Evolutionary conservation across 352 stramenopile species (phyloP).

Genomic region (Phytophthora colocasiae): DNA sequence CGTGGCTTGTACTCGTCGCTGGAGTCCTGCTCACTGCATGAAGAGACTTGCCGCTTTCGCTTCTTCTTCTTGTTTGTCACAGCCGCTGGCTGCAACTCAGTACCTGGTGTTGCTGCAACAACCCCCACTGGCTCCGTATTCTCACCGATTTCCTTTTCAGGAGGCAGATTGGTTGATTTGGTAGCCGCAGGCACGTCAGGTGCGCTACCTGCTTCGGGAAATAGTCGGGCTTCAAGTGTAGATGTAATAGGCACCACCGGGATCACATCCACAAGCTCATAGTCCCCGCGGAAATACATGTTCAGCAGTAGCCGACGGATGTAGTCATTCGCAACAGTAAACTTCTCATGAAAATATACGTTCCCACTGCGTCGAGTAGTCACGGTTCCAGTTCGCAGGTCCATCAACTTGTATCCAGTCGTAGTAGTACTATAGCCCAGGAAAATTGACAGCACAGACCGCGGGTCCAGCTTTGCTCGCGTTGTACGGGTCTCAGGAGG

Average conservation of each 20-base stretch:
- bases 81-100: no score
- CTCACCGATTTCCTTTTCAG: no score
- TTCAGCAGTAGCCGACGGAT: constrained; percentile 14
- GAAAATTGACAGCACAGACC: constrained; percentile 8
- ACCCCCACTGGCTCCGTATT: no score
- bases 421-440: constrained; percentile 11
- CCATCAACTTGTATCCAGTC: constrained; percentile 29
- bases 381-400: constrained; percentile 15
- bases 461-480: constrained; percentile 12
- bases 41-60: not conserved
- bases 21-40: constrained; percentile 1
- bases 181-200: not conserved
- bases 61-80: not conserved
- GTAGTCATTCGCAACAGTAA: constrained; percentile 9
- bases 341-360: constrained; percentile 11
- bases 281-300: not conserved
- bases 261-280: constrained; percentile 3
- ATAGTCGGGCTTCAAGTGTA: not conserved
- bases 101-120: no score
- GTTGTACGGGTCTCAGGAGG: constrained; percentile 4
- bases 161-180: no score
- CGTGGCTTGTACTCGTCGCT: not conserved
- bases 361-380: constrained; percentile 20
- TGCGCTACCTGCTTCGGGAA: constrained; percentile 2
- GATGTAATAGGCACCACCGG: constrained; percentile 12